Base-by-base conservation (phyloP, 352 stramenopile genomes). In the Globisporangium camurandrum region DNA sequence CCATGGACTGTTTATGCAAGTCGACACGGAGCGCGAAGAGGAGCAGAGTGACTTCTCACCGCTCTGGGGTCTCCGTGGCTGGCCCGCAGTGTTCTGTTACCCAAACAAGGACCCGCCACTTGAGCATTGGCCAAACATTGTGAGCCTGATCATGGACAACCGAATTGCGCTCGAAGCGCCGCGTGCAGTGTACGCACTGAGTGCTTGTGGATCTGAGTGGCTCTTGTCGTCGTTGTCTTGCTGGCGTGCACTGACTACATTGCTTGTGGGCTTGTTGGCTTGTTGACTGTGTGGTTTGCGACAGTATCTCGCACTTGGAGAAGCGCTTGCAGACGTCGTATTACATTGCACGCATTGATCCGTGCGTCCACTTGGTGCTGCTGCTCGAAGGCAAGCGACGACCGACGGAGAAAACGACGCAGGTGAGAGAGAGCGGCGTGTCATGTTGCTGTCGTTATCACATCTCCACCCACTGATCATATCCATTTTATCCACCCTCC, bases 131-230 rank as follows among this genome's bases (percentile, higher is more conserved):
- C 84, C 84, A 2, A 95, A 95, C 42, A 71, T 95, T 16, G 65
- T 95, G 45, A 93, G 80, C 55, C 66, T 95, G 23, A 86, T 95
- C 48, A 87, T 88, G 82, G 81, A 95, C 63, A 88, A 84, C 54
- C 71, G 73, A 27, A 55, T 58, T 17, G 64, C 62, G 41, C 55
- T 89, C 48, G 67, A 84, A 45, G 69, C 72, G 7, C 67, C 71
- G 42, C 62, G 51, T 7, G 66, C 70, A 57, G 67, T 78, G 75
- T 86, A 75, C 59, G n/a, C n/a, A n/a, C n/a, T n/a, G n/a, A n/a
- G n/a, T n/a, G n/a, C n/a, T n/a, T n/a, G n/a, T n/a, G n/a, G n/a
- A n/a, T n/a, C n/a, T n/a, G n/a, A n/a, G n/a, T n/a, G n/a, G n/a
- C n/a, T n/a, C n/a, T n/a, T n/a, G n/a, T n/a, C n/a, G n/a, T n/a